These are phyloP conservation scores for Plectosphaerella plurivora DNA, from an alignment of 2,329 filamentous ascomycete genomes.

Conservation along the genomic window DNA sequence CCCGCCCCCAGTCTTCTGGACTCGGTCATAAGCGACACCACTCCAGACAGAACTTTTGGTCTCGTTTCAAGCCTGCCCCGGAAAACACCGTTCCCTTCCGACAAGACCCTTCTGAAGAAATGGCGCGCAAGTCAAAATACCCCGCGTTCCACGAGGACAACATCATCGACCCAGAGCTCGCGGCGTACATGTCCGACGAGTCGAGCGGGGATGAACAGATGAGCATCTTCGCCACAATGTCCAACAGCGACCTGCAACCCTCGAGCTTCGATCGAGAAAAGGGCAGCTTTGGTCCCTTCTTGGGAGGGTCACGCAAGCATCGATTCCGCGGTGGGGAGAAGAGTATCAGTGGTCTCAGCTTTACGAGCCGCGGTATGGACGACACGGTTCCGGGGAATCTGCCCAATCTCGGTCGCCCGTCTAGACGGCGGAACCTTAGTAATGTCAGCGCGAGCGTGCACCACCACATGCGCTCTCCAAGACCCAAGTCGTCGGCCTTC, in stretches of 20 bases:
- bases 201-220: conserved; percentile 92
- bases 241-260: conserved; percentile 60
- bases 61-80: conserved; percentile 64
- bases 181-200: conserved; percentile 92
- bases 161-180: conserved; percentile 94
- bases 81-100: conserved; percentile 89
- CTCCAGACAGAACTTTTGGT: conserved; percentile 80
- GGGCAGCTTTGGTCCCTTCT: conserved; percentile 64
- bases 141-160: conserved; percentile 98
- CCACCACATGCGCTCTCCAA: conserved; percentile 68
- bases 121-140: conserved; percentile 60
- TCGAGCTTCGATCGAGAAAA: conserved; percentile 71
- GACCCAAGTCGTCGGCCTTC: conserved; percentile 54
- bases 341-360: conserved; percentile 66
- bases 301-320: conserved; percentile 71
- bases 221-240: conserved; percentile 73
- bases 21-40: conserved; percentile 74
- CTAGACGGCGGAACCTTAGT: conserved; percentile 77
- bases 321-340: conserved; percentile 71
- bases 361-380: conserved; percentile 65
- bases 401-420: conserved; percentile 55
- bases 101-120: conserved; percentile 63
- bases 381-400: conserved; percentile 55
- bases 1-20: conserved; percentile 64
- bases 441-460: conserved; percentile 64